These are phyloP conservation scores for Solanum corneliomulleri DNA, from an alignment of 257 asterid genomes.

Conservation along the genomic window DNA sequence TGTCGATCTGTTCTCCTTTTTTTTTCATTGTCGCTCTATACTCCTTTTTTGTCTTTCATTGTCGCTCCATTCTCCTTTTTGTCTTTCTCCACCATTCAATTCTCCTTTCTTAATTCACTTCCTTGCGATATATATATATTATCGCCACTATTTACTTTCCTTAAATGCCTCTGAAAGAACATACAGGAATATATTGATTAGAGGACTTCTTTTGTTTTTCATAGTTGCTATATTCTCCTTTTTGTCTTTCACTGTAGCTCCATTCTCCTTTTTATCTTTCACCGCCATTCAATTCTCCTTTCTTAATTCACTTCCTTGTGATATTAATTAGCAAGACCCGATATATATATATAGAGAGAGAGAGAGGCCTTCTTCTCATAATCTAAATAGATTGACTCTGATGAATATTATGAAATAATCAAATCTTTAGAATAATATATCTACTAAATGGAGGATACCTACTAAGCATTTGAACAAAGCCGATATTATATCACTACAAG, in stretches of 20 bases:
- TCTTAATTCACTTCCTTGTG: background rate
- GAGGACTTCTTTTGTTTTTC: no score
- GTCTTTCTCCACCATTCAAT: background rate
- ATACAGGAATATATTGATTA: no score
- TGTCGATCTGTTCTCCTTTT: no score
- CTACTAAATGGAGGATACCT: background rate
- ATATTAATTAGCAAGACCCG: background rate
- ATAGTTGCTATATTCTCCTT: background rate
- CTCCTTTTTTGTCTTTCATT: background rate
- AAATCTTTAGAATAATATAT: background rate
- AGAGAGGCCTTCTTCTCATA: background rate
- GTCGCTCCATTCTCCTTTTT: background rate
- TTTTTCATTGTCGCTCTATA: background rate
- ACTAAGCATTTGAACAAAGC: background rate
- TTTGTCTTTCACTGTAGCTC: background rate
- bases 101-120: background rate
- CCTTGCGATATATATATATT: background rate
- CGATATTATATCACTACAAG: background rate
- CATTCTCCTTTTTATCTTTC: background rate
- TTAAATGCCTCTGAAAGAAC: no score
- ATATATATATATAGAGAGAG: no score
- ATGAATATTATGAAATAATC: background rate
- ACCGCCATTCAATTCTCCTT: background rate
- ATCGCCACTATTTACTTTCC: no score
- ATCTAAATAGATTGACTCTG: background rate